Evolutionary conservation across 2,329 filamentous ascomycete species (phyloP).

Genomic region (Ophiosphaerella narmari): DNA sequence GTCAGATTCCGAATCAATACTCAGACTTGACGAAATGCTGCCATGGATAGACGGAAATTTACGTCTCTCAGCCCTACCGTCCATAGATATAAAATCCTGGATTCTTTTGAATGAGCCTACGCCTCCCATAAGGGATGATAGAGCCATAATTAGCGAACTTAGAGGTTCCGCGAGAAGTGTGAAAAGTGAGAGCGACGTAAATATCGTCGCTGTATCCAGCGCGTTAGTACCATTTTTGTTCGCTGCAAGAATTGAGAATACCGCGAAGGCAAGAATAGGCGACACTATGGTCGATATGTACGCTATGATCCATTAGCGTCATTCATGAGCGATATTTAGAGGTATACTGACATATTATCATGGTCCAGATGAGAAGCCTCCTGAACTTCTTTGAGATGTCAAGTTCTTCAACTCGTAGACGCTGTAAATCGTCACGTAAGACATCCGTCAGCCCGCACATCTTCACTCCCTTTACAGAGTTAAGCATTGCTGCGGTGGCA

Average conservation of each 20-base stretch:
- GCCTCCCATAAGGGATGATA: slow-evolving; percentile 51
- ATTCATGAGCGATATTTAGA: neutral
- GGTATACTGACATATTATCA: slow-evolving; percentile 37
- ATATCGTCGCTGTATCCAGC: slow-evolving; percentile 50
- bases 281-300: slow-evolving; percentile 44
- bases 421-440: slow-evolving; percentile 33
- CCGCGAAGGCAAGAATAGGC: slow-evolving; percentile 53
- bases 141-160: slow-evolving; percentile 51
- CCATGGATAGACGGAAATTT: slow-evolving; percentile 22
- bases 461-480: slow-evolving; percentile 55
- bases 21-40: slow-evolving; percentile 22
- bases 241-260: slow-evolving; percentile 49
- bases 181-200: slow-evolving; percentile 55
- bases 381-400: slow-evolving; percentile 42
- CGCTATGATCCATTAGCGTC: slow-evolving; percentile 19
- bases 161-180: slow-evolving; percentile 54
- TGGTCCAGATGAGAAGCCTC: slow-evolving; percentile 43
- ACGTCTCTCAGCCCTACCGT: slow-evolving; percentile 24
- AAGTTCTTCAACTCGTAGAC: slow-evolving; percentile 40
- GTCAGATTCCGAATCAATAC: slow-evolving; percentile 25
- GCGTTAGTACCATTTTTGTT: slow-evolving; percentile 36
- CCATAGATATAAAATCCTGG: slow-evolving; percentile 50
- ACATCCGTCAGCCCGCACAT: slow-evolving; percentile 48
- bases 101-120: slow-evolving; percentile 54
- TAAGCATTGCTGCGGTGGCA: slow-evolving; percentile 48